Evolutionary conservation across 441 rosid genomes (phyloP), one percentile per base, ranked within the genome.

Genomic region (Theobroma grandiflorum): DNA sequence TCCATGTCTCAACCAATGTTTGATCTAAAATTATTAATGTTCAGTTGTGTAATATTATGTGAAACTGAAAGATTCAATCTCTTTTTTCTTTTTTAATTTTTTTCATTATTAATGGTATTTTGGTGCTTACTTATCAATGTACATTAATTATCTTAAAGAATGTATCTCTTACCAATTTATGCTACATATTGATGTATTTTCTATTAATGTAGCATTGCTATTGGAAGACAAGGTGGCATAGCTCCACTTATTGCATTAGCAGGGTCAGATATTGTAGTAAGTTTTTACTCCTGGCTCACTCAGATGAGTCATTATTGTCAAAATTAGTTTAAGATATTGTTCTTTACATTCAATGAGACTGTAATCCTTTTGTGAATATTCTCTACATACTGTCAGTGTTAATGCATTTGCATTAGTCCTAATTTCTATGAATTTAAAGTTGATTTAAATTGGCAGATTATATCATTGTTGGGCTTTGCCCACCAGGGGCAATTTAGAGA

Each of bases 191-290:
- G 53, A 76, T 55, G 5, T 71, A 59, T 74, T 16, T 65, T 18
- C 81, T 61, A 45, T 79, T 80, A 52, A 58, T 81, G 67, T 84
- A 97, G 99, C 85, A 83, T 94, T 87, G 97, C 97, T 9, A 96
- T 95, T 81, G 98, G 99, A 85, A 95, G 89, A 82, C 95, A 89
- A 89, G 98, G 98, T 73, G 99, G 99, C 35, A 95, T 97, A 68
- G 93, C 92, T 7, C 98, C 99, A 75, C 85, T 94, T 70, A 95
- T 95, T 82, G 92, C 90, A 14, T 85, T 97, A 59, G 97, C 98
- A 77, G 85, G 90, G 79, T 91, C 97, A 20, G 94, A 93, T 76
- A 88, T 92, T 8, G 98, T 91, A 91, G 99, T 95, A 81, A 85
- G 90, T 66, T 18, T 26, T 62, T 61, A 49, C 63, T 58, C 37